phyloP scores from a whole-genome alignment of 163 green algal genomes.

The Scenedesmus sp. region DNA sequence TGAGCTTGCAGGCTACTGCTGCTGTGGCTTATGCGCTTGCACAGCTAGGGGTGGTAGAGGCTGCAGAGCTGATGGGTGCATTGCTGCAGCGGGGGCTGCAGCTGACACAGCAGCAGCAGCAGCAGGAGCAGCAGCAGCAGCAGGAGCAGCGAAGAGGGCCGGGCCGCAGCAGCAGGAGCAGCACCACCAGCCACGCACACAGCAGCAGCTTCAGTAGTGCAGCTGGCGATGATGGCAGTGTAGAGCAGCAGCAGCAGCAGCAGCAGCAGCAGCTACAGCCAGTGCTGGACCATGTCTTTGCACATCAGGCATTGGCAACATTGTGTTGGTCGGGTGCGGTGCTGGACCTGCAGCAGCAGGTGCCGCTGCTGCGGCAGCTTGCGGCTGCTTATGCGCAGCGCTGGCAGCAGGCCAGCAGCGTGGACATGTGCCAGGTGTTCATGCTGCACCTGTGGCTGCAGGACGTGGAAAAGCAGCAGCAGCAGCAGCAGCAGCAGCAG shows the following conservation, averaged over 20 bases:
- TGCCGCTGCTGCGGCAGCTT: background rate
- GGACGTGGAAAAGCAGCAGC: background rate
- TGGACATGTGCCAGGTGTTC: background rate
- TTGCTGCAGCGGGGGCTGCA: background rate
- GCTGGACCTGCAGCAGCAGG: background rate
- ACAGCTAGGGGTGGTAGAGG: background rate
- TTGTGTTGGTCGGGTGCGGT: background rate
- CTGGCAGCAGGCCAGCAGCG: slow-evolving; percentile 1
- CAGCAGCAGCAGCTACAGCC: background rate
- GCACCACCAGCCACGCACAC: too few relatives aligned
- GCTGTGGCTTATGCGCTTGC: background rate
- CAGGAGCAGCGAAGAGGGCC: too few relatives aligned
- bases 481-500: background rate
- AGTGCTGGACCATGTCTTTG: slow-evolving; percentile 1
- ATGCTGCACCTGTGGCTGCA: background rate
- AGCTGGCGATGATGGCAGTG: background rate
- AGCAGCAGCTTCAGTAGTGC: too few relatives aligned
- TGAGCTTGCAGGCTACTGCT: background rate
- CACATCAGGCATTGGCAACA: background rate
- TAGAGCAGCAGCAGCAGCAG: background rate
- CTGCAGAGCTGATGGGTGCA: background rate
- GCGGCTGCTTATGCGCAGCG: background rate
- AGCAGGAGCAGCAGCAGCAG: background rate
- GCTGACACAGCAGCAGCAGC: background rate
- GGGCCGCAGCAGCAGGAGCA: background rate